Evolutionary conservation across 768 basidiomycete genomes (phyloP).

Genomic region (Mycena filopes): DNA sequence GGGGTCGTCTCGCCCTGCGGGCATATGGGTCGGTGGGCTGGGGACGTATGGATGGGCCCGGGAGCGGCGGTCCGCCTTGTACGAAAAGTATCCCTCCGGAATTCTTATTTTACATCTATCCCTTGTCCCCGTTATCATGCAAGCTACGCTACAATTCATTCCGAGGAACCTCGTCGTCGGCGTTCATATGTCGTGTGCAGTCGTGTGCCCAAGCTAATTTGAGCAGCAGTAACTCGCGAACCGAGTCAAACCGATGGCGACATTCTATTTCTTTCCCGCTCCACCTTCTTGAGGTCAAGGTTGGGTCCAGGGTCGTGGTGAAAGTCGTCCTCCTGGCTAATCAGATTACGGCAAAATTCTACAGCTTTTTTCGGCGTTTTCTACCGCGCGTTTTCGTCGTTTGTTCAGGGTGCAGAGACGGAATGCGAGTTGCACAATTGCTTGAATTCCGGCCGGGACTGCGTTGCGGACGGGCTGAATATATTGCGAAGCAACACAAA

Average conservation of each 20-base stretch:
- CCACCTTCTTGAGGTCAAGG: too few species aligned
- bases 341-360: constrained; percentile 12
- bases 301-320: constrained; percentile 18
- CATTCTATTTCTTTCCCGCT: too few species aligned
- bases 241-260: constrained; percentile 20
- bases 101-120: constrained; percentile 26
- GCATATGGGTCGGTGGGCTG: too few species aligned
- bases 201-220: too few species aligned
- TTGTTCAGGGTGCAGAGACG: too few species aligned
- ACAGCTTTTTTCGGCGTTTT: constrained; percentile 1
- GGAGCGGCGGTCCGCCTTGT: constrained; percentile 22
- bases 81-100: constrained; percentile 33
- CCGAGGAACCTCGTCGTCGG: background rate
- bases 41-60: constrained; percentile 17
- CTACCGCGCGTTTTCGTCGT: constrained; percentile 13
- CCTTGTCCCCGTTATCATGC: constrained; percentile 10
- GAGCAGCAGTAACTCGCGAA: background rate
- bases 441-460: too few species aligned
- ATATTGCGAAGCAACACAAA: too few species aligned
- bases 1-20: too few species aligned
- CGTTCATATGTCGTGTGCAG: background rate
- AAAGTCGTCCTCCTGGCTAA: constrained; percentile 6
- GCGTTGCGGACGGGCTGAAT: too few species aligned
- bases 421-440: too few species aligned
- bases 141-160: constrained; percentile 15